phyloP scores from a whole-genome alignment of 2,329 filamentous ascomycete genomes.

The Pestalotiopsis sp. region DNA sequence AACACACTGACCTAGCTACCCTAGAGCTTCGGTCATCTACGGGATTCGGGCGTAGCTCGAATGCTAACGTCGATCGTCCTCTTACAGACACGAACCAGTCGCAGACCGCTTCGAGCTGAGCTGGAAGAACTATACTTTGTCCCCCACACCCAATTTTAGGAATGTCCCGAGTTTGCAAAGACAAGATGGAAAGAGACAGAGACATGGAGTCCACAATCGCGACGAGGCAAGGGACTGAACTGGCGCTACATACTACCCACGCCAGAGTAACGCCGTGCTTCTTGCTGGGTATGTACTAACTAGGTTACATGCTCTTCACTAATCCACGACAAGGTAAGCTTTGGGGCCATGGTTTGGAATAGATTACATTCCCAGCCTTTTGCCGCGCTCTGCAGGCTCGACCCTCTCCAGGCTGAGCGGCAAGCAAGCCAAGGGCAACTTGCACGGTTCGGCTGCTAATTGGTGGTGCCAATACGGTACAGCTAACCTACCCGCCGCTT shows the following conservation, averaged over 20 bases:
- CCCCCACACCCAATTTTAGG: constrained; percentile 10
- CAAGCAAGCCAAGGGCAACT: neutral
- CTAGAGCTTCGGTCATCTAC: neutral
- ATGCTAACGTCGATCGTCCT: neutral
- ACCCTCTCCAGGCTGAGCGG: constrained; percentile 7
- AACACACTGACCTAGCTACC: constrained; percentile 1
- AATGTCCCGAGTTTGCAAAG: neutral
- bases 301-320: neutral
- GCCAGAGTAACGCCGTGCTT: no score
- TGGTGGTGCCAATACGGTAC: neutral
- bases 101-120: neutral
- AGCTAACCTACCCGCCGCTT: neutral
- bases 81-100: neutral
- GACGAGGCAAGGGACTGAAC: neutral
- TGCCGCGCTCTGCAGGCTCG: neutral
- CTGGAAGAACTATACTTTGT: neutral
- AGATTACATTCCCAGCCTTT: constrained; percentile 11
- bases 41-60: neutral
- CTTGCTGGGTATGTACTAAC: neutral
- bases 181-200: neutral
- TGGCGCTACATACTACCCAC: neutral
- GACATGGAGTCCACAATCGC: neutral
- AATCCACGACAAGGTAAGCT: constrained; percentile 3
- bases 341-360: constrained; percentile 11
- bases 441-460: constrained; percentile 10